Evolutionary conservation across 352 stramenopile genomes (phyloP).

Genomic region (Phytopythium oedochilum): DNA sequence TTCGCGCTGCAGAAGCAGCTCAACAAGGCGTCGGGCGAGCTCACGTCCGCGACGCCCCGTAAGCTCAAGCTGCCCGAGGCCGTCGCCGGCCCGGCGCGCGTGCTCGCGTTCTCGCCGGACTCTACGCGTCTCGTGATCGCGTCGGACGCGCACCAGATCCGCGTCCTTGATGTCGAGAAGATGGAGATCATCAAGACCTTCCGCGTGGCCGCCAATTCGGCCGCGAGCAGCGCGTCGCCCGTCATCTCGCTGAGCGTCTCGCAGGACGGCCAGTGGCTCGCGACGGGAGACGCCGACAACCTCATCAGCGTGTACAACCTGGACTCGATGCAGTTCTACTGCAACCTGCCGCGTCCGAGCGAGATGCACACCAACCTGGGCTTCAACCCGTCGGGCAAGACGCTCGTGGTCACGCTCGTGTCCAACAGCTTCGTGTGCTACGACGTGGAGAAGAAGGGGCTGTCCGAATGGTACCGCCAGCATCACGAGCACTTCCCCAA

Average conservation of each 20-base stretch:
- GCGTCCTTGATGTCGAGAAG: conserved; percentile 66
- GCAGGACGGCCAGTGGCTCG: conserved; percentile 78
- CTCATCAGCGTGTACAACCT: conserved; percentile 79
- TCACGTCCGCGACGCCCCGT: conserved; percentile 31
- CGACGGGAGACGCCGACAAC: conserved; percentile 59
- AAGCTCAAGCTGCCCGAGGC: conserved; percentile 43
- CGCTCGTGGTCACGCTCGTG: conserved; percentile 73
- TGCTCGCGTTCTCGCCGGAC: conserved; percentile 74
- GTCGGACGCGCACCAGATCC: conserved; percentile 57
- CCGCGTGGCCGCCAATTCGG: conserved; percentile 24
- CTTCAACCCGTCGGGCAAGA: conserved; percentile 74
- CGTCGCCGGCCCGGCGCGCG: conserved; percentile 43
- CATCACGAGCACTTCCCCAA: conserved; percentile 72
- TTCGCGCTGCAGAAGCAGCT: conserved; percentile 67
- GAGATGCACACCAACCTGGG: conserved; percentile 17
- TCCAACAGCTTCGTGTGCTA: conserved; percentile 86
- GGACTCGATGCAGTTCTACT: conserved; percentile 87
- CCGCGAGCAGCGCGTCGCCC: conserved; percentile 20
- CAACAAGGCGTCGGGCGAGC: not conserved
- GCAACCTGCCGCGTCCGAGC: conserved; percentile 53
- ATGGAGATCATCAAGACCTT: conserved; percentile 80
- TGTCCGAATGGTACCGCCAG: conserved; percentile 69
- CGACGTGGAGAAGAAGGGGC: conserved; percentile 74
- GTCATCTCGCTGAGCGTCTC: conserved; percentile 74
- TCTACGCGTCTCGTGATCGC: conserved; percentile 71